A percentile compares a stretch with the other conserved stretches of the same genome.
These are phyloP conservation scores for Volvox carteri DNA, from an alignment of 163 green algal genomes.

Conservation along the genomic window DNA sequence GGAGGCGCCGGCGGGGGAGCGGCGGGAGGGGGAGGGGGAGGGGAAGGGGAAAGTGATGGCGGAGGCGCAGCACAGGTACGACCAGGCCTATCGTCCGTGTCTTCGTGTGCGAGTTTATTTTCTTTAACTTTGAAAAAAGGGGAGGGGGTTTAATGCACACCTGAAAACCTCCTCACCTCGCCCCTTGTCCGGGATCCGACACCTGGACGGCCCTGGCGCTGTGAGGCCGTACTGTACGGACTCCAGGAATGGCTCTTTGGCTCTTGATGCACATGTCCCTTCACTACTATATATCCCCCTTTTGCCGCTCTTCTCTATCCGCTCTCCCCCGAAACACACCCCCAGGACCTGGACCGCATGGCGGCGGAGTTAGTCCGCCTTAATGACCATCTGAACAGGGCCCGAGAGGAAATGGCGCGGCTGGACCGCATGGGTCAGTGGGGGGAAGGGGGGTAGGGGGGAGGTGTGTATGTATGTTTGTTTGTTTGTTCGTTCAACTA, in stretches of 20 bases:
- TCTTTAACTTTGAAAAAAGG: no score
- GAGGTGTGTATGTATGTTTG: not conserved
- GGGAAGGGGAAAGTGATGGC: not conserved
- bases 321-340: no score
- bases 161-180: no score
- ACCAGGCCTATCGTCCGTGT: not conserved
- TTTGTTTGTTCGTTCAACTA: not conserved
- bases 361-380: slow-evolving; percentile 41
- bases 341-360: slow-evolving; percentile 47
- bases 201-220: no score
- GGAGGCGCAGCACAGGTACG: not conserved
- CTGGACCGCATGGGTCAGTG: slow-evolving; percentile 40
- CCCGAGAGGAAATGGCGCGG: slow-evolving; percentile 9
- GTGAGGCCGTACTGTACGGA: no score
- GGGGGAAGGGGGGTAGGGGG: no score
- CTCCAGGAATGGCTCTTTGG: no score
- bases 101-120: not conserved
- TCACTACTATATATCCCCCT: no score
- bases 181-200: no score
- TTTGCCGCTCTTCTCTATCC: no score
- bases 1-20: not conserved
- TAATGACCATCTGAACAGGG: slow-evolving; percentile 34
- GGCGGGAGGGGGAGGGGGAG: not conserved
- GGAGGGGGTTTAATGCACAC: no score
- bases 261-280: no score